Percentiles rank a stretch among this genome's conserved stretches.
Evolutionary conservation across 805 yeast genomes (phyloP).

Genomic region (Candida corydali): DNA sequence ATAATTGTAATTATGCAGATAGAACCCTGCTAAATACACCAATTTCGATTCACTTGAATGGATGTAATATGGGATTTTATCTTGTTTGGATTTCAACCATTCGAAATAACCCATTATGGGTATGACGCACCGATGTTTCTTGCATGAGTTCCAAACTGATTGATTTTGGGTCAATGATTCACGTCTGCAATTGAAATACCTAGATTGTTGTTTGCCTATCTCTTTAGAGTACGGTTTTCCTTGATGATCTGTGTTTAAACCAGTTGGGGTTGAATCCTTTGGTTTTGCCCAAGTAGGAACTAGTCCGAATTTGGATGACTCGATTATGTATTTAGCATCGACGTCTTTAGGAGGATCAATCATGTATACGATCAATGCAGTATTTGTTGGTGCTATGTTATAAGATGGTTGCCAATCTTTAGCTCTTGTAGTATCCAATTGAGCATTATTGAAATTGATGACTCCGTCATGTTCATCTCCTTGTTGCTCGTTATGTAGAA

Average conservation of each 20-base stretch:
- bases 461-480: constrained; percentile 12
- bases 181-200: constrained; percentile 69
- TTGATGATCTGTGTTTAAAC: constrained; percentile 9
- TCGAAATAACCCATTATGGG: constrained; percentile 86
- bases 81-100: constrained; percentile 50
- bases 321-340: constrained; percentile 20
- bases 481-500: constrained; percentile 10
- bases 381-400: constrained; percentile 60
- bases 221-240: constrained; percentile 26
- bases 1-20: constrained; percentile 33
- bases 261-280: constrained; percentile 27
- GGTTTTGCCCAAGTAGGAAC: constrained; percentile 65
- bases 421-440: constrained; percentile 5
- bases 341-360: constrained; percentile 6
- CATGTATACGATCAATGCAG: constrained; percentile 39
- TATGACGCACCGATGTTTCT: constrained; percentile 61
- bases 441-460: constrained; percentile 1
- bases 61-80: constrained; percentile 64
- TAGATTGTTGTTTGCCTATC: constrained; percentile 33
- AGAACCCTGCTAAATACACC: constrained; percentile 57
- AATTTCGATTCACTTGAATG: constrained; percentile 48
- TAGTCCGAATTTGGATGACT: constrained; percentile 77
- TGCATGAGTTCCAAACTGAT: constrained; percentile 55
- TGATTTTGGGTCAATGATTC: constrained; percentile 52
- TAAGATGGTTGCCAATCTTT: constrained; percentile 31